Percentiles rank a stretch among this genome's conserved stretches.
These are phyloP conservation scores for Suillus alpinus DNA, from an alignment of 768 basidiomycete genomes.

Conservation along the genomic window DNA sequence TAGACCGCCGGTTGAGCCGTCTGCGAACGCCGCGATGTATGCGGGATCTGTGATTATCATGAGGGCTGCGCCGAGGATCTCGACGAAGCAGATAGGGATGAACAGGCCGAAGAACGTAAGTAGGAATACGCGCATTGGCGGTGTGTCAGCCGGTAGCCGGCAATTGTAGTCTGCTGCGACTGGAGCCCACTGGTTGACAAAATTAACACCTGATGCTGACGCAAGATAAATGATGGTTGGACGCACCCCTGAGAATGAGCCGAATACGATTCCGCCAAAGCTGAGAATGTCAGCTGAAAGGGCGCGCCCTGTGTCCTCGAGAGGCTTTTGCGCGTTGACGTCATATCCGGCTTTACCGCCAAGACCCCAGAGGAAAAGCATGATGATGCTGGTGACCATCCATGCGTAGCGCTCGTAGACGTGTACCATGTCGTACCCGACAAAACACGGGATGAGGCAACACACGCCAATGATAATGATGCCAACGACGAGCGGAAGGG, in stretches of 20 bases:
- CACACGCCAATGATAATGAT: conserved; percentile 45
- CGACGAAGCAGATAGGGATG: conserved; percentile 43
- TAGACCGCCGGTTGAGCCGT: conserved; percentile 42
- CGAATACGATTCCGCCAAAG: conserved; percentile 53
- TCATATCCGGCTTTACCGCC: conserved; percentile 47
- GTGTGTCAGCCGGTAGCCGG: conserved; percentile 44
- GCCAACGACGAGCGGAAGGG: conserved; percentile 46
- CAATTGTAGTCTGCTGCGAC: conserved; percentile 57
- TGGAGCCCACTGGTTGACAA: conserved; percentile 38
- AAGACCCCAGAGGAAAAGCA: conserved; percentile 51
- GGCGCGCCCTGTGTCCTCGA: conserved; percentile 43
- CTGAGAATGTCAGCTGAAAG: conserved; percentile 40
- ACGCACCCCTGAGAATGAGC: conserved; percentile 40
- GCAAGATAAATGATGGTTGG: background rate
- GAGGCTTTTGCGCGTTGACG: conserved; percentile 37
- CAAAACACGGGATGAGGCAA: conserved; percentile 43
- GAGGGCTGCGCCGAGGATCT: conserved; percentile 35
- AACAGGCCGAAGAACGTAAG: conserved; percentile 51
- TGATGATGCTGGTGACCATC: conserved; percentile 44
- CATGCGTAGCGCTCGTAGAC: conserved; percentile 56
- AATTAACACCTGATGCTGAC: background rate
- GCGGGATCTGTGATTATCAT: conserved; percentile 40
- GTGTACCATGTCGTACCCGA: conserved; percentile 46
- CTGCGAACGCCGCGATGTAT: conserved; percentile 39
- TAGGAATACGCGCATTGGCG: conserved; percentile 41